Percentiles rank a stretch among this genome's conserved stretches.
These are phyloP conservation scores for Xylaria bambusicola DNA, from an alignment of 495 filamentous ascomycete species.

Conservation along the genomic window DNA sequence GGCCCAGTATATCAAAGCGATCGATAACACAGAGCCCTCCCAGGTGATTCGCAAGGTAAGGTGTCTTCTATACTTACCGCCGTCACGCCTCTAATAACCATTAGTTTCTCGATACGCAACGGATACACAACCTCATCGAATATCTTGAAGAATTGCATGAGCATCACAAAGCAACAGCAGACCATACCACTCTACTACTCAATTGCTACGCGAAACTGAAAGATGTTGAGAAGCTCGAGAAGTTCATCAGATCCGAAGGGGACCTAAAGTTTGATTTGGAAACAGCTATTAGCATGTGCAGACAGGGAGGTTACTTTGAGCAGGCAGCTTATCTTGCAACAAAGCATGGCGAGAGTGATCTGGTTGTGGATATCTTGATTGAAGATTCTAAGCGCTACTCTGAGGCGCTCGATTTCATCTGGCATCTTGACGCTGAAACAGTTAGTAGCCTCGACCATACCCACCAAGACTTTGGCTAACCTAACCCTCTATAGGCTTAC, in stretches of 20 bases:
- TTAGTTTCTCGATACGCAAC: conserved; percentile 89
- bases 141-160: conserved; percentile 97
- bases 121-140: conserved; percentile 96
- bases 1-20: conserved; percentile 95
- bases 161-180: conserved; percentile 88
- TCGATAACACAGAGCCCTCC: conserved; percentile 91
- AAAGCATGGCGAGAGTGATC: conserved; percentile 89
- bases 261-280: conserved; percentile 96
- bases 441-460: conserved; percentile 40
- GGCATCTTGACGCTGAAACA: conserved; percentile 77
- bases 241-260: conserved; percentile 93
- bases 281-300: conserved; percentile 96
- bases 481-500: conserved; percentile 66
- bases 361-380: conserved; percentile 92
- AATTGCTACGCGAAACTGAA: conserved; percentile 99
- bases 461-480: conserved; percentile 26
- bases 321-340: conserved; percentile 95
- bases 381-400: conserved; percentile 89
- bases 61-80: conserved; percentile 2
- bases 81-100: conserved; percentile 28
- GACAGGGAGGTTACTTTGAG: conserved; percentile 96
- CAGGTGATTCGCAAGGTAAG: conserved; percentile 86
- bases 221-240: conserved; percentile 90
- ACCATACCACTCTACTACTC: conserved; percentile 90
- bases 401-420: conserved; percentile 89